Evolutionary conservation across 371 early-diverging fungal genomes (phyloP).

Genomic region (Haplosporangium sp.): DNA sequence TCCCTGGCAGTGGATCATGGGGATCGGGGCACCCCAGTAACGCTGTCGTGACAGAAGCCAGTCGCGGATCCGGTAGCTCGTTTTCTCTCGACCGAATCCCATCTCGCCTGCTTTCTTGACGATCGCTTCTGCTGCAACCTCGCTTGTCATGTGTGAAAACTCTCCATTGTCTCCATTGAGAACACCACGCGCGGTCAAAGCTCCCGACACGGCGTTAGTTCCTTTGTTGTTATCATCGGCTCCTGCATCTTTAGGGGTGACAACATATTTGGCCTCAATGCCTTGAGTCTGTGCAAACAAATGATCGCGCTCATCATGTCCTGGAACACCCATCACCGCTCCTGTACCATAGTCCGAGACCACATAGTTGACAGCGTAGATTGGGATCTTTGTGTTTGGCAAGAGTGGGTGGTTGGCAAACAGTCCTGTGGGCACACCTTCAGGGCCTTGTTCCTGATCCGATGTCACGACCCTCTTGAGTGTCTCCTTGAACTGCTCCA

Average conservation of each 20-base stretch:
- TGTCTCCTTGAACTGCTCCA: constrained; percentile 65
- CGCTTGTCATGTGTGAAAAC: constrained; percentile 67
- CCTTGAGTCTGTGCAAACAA: constrained; percentile 64
- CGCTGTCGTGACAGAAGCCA: constrained; percentile 99
- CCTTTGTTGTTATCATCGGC: constrained; percentile 8
- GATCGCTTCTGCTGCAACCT: constrained; percentile 71
- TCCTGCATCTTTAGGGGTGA: constrained; percentile 41
- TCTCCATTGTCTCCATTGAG: constrained; percentile 66
- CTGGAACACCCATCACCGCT: constrained; percentile 91
- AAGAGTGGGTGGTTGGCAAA: constrained; percentile 74
- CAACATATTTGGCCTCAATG: constrained; percentile 29
- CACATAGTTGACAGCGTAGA: constrained; percentile 85
- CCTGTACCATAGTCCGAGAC: constrained; percentile 86
- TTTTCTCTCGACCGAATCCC: constrained; percentile 65
- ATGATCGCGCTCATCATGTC: constrained; percentile 83
- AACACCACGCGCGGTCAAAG: constrained; percentile 69
- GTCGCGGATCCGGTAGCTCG: constrained; percentile 89
- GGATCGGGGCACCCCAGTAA: constrained; percentile 99
- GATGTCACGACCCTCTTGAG: constrained; percentile 50
- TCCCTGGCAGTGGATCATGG: constrained; percentile 88
- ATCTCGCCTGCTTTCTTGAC: constrained; percentile 60
- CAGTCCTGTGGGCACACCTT: constrained; percentile 75
- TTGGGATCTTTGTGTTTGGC: constrained; percentile 67
- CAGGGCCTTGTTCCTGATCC: constrained; percentile 31
- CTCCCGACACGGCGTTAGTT: not conserved